Evolutionary conservation across 169 alveolate species (phyloP), one percentile per base, ranked within the genome.

Genomic region (Plasmodium inui): DNA sequence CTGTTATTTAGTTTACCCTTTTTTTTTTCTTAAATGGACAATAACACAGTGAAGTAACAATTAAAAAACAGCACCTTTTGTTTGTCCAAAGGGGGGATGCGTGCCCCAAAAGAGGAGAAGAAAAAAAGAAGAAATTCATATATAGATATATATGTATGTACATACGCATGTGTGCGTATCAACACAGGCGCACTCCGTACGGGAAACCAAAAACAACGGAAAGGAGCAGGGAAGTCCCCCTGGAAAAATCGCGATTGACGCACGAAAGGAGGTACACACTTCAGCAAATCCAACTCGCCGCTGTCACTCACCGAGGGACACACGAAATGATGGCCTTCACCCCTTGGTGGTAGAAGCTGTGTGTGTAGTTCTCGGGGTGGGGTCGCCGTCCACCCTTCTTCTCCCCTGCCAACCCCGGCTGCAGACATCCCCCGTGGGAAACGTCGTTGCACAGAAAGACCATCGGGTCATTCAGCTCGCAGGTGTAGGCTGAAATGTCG

Each of bases 381-480:
- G 46, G 26, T 57, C 26, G 0, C 32, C n/a, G 57, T 79, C 14
- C 14, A 14, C 14, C 34, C 44, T 82, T 8, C 39, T 2, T 41
- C 39, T 82, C 12, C 39, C 2, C 14, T 50, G 22, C 32, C 19
- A 50, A 0, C 19, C 70, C 37, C 57, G 1, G 37, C 26, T 57
- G 34, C 7, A 8, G 41, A 3, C 19, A 57, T 2, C 72, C 57
- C 46, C 44, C 44, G 32, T 70, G 44, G 32, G 73, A 28, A 37
- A 84, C 39, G 7, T 84, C 53, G n/a, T 84, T 84, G 39, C 53
- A 28, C 19, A 84, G 41, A 72, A 84, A 84, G n/a, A 30, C 73
- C 2, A 73, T 34, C 0, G 84, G 8, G 26, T 41, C 39, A 17
- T 57, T 82, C 39, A 10, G 19, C 19, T 82, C 41, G 9, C 10